Base-by-base conservation (phyloP, 2,329 filamentous ascomycete genomes). In the Xylariales sp. region DNA sequence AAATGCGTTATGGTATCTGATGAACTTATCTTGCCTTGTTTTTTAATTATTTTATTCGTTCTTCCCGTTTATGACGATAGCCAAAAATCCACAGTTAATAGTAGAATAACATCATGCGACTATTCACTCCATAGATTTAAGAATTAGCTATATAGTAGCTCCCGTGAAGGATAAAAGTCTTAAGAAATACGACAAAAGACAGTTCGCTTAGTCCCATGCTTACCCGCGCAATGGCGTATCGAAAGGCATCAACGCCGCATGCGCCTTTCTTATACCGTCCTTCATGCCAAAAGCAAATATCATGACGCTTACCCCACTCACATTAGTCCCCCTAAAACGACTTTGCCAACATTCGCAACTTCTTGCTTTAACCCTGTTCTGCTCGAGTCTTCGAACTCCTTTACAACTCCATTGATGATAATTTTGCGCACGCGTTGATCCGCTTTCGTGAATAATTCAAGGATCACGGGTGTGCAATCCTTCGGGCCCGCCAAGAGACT, bases 381-480 rank as follows among this genome's bases (percentile, higher is more conserved):
- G 78, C 92, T 96, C 23, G 89, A 88, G 65, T 97, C 95, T 79
- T 98, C 96, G 78, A 98, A 97, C 77, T 99, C 96, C 73, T 94
- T 90, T 55, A 97, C 91, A 1, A 97, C 89, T 5, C 92, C 92
- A 54, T 93, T 90, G 1, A 99, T 87, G 68, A 99, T 91, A 58
- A 97, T 90, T 82, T 97, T 98, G 69, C 94, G 86, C 52, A 99
- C 87, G 71, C 89, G 90, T 5, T 90, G 87, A 80, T 99, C 96
- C 0, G 93, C 93, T 80, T 99, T 99, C 10, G 89, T 87, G 73
- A 99, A 99, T 62, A 95, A 83, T 78, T 98, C 96, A 0, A 90
- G 92, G 0, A 98, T 85, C 0, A 84, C 80, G 0, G 89, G 86
- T 4, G 85, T 88, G 76, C 93, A 96, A 57, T 92, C 87, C 32